A percentile compares a stretch with the other conserved stretches of the same genome.
Conservation (phyloP, 345 rosid species). For the Eucalyptus curtisii region DNA sequence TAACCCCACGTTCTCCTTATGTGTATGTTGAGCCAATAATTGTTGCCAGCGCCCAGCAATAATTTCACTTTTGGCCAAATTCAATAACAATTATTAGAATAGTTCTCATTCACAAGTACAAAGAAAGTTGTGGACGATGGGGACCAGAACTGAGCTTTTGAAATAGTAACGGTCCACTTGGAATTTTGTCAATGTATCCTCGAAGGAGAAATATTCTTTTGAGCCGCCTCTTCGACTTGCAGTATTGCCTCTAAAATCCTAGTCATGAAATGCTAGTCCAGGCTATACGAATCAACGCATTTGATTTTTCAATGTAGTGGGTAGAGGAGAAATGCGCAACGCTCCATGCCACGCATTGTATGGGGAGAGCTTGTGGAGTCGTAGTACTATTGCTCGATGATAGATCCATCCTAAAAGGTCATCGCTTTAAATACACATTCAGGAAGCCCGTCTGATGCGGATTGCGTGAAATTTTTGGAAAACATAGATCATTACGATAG, state of each 20-base stretch:
- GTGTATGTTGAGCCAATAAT: background rate
- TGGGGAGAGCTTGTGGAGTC: background rate
- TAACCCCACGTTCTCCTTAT: background rate
- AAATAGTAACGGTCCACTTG: background rate
- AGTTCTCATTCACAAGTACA: background rate
- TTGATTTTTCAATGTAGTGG: background rate
- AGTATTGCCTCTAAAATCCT: background rate
- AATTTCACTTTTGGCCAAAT: background rate
- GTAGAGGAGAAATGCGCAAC: background rate
- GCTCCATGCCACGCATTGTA: background rate
- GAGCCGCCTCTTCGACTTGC: background rate
- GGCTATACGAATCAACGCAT: background rate
- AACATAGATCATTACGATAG: background rate
- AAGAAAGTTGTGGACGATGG: background rate
- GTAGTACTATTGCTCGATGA: background rate
- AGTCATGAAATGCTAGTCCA: background rate
- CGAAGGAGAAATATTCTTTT: background rate
- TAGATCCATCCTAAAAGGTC: background rate
- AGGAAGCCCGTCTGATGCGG: accelerated
- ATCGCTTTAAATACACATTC: background rate
- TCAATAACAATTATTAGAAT: background rate
- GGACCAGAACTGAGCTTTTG: background rate
- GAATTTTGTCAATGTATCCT: background rate
- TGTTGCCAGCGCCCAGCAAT: background rate
- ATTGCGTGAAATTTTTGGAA: background rate